A percentile compares a stretch with the other conserved stretches of the same genome.
Evolutionary conservation across 2,329 filamentous ascomycete species (phyloP).

Genomic region (Alternaria triticimaculans): DNA sequence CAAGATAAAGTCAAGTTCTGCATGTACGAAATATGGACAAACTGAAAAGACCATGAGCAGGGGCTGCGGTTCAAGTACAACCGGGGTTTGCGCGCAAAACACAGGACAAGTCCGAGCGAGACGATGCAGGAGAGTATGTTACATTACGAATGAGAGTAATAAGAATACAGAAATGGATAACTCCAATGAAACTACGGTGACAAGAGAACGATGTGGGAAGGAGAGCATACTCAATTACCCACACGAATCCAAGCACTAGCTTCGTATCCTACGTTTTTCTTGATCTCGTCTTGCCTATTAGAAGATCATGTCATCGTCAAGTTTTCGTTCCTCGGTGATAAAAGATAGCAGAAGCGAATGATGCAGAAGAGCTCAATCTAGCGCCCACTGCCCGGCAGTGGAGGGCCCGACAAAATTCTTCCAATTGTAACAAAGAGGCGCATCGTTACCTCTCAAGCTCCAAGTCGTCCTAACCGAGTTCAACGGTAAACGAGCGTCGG

Average conservation of each 20-base stretch:
- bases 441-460: not conserved
- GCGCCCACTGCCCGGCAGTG: constrained; percentile 5
- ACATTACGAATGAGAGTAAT: constrained; percentile 11
- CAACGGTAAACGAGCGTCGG: not conserved
- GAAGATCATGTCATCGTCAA: constrained; percentile 3
- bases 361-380: not conserved
- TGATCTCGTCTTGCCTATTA: constrained; percentile 2
- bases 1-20: not conserved
- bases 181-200: constrained; percentile 1
- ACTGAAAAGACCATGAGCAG: not conserved
- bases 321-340: not conserved
- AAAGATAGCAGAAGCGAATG: not conserved
- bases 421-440: not conserved
- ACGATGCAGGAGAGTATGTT: constrained; percentile 11
- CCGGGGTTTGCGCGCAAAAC: not conserved
- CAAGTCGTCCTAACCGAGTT: not conserved
- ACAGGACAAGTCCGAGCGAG: not conserved
- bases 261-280: not conserved
- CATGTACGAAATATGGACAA: not conserved
- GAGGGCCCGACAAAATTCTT: not conserved
- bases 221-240: constrained; percentile 8
- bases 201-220: constrained; percentile 2
- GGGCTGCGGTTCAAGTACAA: not conserved
- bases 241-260: not conserved
- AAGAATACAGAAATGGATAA: not conserved